Conservation (phyloP, 2,329 filamentous ascomycete species). For the Monosporascus cannonballus region DNA sequence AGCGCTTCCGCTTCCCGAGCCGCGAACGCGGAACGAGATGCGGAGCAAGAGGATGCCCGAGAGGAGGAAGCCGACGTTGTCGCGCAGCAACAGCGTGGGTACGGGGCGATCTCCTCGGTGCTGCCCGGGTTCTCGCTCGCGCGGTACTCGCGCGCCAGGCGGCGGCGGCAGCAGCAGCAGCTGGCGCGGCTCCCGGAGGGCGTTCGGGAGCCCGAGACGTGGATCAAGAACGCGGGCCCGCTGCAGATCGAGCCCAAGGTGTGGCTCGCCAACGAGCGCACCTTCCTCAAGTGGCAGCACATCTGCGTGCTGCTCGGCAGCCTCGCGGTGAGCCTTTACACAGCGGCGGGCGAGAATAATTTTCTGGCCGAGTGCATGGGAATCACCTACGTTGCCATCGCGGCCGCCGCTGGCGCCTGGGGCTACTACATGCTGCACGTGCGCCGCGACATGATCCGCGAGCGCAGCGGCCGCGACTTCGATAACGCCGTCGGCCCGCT, state of each 20-base stretch:
- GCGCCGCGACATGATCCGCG: conserved; percentile 71
- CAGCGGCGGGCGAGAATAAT: conserved; percentile 71
- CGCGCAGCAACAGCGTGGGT: conserved; percentile 26
- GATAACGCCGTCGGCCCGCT: conserved; percentile 83
- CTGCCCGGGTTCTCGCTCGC: conserved; percentile 79
- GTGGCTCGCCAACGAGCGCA: conserved; percentile 97
- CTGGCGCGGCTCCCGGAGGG: conserved; percentile 68
- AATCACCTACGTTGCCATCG: conserved; percentile 76
- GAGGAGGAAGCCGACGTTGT: conserved; percentile 21
- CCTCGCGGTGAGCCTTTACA: conserved; percentile 78
- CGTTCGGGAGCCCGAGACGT: conserved; percentile 75
- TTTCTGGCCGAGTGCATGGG: conserved; percentile 71
- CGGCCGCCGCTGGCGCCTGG: conserved; percentile 79
- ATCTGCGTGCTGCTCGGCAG: conserved; percentile 82
- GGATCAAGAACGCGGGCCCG: conserved; percentile 92
- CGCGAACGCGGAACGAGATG: conserved; percentile 10
- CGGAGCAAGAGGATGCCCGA: conserved; percentile 13
- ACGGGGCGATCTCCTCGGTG: conserved; percentile 61
- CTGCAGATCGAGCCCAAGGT: conserved; percentile 95
- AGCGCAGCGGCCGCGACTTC: conserved; percentile 86
- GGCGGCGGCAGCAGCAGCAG: conserved; percentile 41
- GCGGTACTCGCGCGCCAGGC: conserved; percentile 60
- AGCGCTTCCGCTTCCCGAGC: conserved; percentile 20
- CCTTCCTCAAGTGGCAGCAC: conserved; percentile 98
- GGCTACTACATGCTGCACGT: conserved; percentile 78